Percentiles rank a stretch among this genome's conserved stretches.
phyloP scores from a whole-genome alignment of 2,329 filamentous ascomycete species.

The Pyricularia grisea region DNA sequence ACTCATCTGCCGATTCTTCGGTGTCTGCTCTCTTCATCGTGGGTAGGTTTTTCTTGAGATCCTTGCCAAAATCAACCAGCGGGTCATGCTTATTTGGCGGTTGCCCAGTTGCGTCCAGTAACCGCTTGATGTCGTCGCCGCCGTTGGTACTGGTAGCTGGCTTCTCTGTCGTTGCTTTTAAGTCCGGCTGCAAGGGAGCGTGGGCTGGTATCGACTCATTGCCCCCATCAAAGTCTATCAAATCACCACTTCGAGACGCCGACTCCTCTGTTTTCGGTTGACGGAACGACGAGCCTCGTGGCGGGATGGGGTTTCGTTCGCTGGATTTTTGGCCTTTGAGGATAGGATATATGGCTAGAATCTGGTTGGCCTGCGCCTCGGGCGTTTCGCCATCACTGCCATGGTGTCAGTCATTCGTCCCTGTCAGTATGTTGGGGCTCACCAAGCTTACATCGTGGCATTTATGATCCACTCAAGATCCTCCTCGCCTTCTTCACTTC shows the following conservation, averaged over 20 bases:
- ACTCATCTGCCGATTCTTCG: slow-evolving; percentile 25
- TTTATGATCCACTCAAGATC: slow-evolving; percentile 94
- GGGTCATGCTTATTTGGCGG: slow-evolving; percentile 31
- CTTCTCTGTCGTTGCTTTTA: slow-evolving; percentile 4
- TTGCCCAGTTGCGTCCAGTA: slow-evolving; percentile 38
- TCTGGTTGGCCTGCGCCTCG: slow-evolving; percentile 67
- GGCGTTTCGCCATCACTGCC: slow-evolving; percentile 54
- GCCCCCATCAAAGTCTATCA: slow-evolving; percentile 50
- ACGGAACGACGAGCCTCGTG: slow-evolving; percentile 21
- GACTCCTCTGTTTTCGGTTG: slow-evolving; percentile 10
- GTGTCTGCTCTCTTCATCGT: slow-evolving; percentile 23
- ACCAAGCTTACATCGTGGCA: slow-evolving; percentile 60
- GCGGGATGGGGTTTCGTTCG: slow-evolving; percentile 46
- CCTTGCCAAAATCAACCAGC: slow-evolving; percentile 46
- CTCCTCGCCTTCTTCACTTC: slow-evolving; percentile 71
- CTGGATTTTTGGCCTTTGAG: slow-evolving; percentile 61
- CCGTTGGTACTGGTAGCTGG: slow-evolving; percentile 7
- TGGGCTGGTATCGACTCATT: slow-evolving; percentile 13
- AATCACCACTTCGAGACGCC: slow-evolving; percentile 18
- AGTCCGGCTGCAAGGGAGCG: slow-evolving; percentile 5
- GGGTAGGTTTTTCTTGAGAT: slow-evolving; percentile 42
- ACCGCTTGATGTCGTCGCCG: slow-evolving; percentile 26
- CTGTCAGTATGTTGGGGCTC: background rate
- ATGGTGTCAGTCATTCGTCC: background rate
- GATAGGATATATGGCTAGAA: slow-evolving; percentile 78